phyloP scores from a whole-genome alignment of 345 rosid species.

The Arabidopsis suecica region DNA sequence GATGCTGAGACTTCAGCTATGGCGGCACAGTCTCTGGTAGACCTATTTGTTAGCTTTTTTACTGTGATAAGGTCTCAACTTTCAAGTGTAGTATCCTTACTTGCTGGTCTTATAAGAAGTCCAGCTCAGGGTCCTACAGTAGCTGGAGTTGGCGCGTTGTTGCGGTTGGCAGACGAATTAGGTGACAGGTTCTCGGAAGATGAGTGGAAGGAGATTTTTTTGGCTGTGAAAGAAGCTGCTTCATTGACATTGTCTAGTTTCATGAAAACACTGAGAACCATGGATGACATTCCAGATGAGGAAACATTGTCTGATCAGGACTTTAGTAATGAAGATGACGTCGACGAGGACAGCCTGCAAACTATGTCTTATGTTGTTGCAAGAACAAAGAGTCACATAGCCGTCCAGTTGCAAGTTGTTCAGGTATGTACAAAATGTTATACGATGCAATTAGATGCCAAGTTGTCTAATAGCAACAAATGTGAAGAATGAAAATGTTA shows the following conservation, averaged over 20 bases:
- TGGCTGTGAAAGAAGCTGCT: conserved; percentile 75
- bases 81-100: conserved; percentile 60
- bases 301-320: conserved; percentile 70
- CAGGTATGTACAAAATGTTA: conserved; percentile 57
- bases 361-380: conserved; percentile 77
- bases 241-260: conserved; percentile 66
- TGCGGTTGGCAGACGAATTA: conserved; percentile 68
- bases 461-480: conserved; percentile 20
- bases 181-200: conserved; percentile 70
- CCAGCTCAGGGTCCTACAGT: conserved; percentile 83
- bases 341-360: conserved; percentile 78
- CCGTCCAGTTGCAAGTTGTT: conserved; percentile 71
- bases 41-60: conserved; percentile 67
- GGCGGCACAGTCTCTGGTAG: conserved; percentile 78
- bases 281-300: conserved; percentile 64
- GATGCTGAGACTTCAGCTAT: conserved; percentile 78
- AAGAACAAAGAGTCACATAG: conserved; percentile 80
- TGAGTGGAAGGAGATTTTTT: conserved; percentile 73
- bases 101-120: conserved; percentile 74
- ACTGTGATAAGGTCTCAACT: conserved; percentile 68
- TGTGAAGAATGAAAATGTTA: conserved; percentile 1
- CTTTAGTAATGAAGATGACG: conserved; percentile 58
- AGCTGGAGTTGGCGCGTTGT: conserved; percentile 71
- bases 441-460: conserved; percentile 15
- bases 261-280: conserved; percentile 70